Evolutionary conservation across 257 asterid genomes (phyloP), one percentile per base, ranked within the genome.

Genomic region (Nicotiana tomentosiformis): DNA sequence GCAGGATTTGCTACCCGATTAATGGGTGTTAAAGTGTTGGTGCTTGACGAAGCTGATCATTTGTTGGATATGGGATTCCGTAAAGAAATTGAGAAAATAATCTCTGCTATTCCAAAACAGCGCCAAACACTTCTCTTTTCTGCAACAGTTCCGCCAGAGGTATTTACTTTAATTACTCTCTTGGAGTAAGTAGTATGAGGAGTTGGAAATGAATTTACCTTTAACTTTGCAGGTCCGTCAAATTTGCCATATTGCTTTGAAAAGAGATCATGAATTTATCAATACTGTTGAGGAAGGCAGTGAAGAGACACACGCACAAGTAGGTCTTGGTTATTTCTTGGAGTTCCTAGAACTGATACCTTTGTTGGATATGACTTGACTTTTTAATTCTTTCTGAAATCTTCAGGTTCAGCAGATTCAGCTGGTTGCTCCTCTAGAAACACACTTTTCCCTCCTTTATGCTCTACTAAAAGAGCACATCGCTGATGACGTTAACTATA

Each of bases 1-100:
- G 87, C 97, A 78, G 99, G 99, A 76, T 96, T 96, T 88, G 98
- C 98, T 30, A 91, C 99, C 17, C 94, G 98, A 20, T 86, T 96
- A 79, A 93, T 92, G 98, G 99, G 99, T 60, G 94, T 96, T 77
- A 90, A 93, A 88, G 97, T 94, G 55, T 90, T 96, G 90, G 92
- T 96, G 80, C 97, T 96, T 64, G 99, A 94, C 53, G 99, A 94
- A 90, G 99, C 99, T 46, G 99, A 96, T 87, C 99, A 96, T 89
- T 90, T 96, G 83, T 89, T 96, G 77, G 97, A 93, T 88, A 94
- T 96, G 98, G 99, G 99, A 85, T 96, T 96, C 82, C 99, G 99
- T 83, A 96, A 86, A 86, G 98, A 91, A 39, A 94, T 96, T 69
- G 99, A 96, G 92, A 94, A 77, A 80, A 96, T 96, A 74, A 84